Base-by-base conservation (phyloP, 495 filamentous ascomycete genomes). In the Aspergillus kassunensis region DNA sequence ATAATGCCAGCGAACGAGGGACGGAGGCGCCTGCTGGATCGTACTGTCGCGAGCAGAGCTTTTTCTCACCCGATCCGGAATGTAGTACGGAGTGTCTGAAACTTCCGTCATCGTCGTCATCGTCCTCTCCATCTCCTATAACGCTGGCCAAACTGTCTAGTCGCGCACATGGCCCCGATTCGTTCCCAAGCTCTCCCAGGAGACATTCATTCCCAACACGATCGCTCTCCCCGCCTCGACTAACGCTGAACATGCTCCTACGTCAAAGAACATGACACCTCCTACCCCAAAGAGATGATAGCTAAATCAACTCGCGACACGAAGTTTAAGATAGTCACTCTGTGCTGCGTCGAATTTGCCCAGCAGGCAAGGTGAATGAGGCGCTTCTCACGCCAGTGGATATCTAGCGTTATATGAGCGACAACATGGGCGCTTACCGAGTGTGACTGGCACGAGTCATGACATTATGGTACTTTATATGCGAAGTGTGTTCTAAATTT, bases 211-310 rank as follows among this genome's bases (percentile, higher is more conserved):
- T 49, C 36, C 29, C 49, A 18, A 37, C 40, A 13, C 63, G 59
- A 46, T 60, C 66, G n/a, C 31, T 64, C 19, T 64, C 68, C 15
- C 60, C 66, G 5, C 62, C 65, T 0, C 61, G 60, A 36, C 56
- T 65, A 29, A 41, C 55, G n/a, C 60, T 70, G 6, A 65, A 54
- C 33, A n/a, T n/a, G n/a, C n/a, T n/a, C n/a, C n/a, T n/a, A n/a
- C n/a, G n/a, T n/a, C n/a, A n/a, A n/a, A n/a, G n/a, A n/a, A n/a
- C n/a, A 67, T 70, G 66, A 70, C 66, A 13, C 57, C 63, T 12
- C 53, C 56, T 3, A 24, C 57, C 6, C 36, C 57, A 19, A 21
- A 21, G 9, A n/a, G n/a, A 9, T 37, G 25, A 20, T 20, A 49
- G 50, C 34, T 43, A 44, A 42, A 36, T 30, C 10, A 46, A 15